Percentiles rank a stretch among this genome's conserved stretches.
phyloP scores from a whole-genome alignment of 129 eudicot species.

The Flaveria ramosissima region DNA sequence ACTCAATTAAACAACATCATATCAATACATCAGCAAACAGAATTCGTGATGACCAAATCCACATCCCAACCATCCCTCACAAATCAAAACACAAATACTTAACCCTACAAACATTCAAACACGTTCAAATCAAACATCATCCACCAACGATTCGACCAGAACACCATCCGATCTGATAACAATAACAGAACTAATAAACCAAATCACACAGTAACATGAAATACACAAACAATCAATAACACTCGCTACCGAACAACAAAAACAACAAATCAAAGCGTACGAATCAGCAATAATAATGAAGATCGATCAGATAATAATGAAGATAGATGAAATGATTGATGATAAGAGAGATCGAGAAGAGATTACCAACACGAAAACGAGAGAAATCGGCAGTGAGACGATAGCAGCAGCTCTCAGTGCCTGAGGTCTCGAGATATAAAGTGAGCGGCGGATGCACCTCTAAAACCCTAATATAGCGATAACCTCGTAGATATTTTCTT shows the following conservation, averaged over 20 bases:
- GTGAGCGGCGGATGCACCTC: constrained; percentile 36
- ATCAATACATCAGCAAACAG: not conserved
- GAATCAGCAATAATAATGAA: constrained; percentile 18
- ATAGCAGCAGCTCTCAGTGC: constrained; percentile 25
- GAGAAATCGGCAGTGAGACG: constrained; percentile 18
- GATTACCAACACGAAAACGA: constrained; percentile 18
- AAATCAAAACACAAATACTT: not conserved
- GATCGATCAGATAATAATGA: constrained; percentile 4
- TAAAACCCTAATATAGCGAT: constrained; percentile 38
- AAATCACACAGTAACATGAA: not conserved
- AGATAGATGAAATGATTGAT: not conserved
- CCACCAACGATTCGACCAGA: not conserved
- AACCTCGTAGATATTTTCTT: constrained; percentile 15
- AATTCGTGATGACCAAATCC: not conserved
- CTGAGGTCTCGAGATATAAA: constrained; percentile 25
- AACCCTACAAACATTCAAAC: not conserved
- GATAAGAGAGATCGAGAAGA: not conserved
- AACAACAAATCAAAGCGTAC: not conserved
- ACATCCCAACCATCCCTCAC: not conserved
- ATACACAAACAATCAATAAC: not conserved
- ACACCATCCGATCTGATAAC: not conserved
- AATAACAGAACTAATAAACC: not conserved
- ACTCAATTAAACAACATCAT: not conserved
- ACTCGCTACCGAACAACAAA: not conserved
- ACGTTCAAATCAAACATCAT: not conserved